Conservation (phyloP, 805 yeast genomes). For the Wickerhamomyces strasburgensis region DNA sequence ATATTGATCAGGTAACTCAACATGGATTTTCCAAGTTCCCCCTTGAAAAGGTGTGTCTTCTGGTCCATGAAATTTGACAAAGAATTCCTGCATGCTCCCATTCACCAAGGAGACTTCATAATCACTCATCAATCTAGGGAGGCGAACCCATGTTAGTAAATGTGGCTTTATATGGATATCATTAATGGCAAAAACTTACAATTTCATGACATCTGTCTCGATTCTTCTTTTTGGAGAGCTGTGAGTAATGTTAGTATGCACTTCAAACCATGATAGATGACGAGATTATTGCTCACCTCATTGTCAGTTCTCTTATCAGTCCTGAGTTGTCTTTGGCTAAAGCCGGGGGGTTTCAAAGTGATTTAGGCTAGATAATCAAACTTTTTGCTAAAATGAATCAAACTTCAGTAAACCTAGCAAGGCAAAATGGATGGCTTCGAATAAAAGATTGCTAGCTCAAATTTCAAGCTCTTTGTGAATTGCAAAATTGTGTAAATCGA, state of each 20-base stretch:
- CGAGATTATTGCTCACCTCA: too few relatives aligned
- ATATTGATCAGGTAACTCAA: slow-evolving; percentile 90
- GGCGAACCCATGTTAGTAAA: background rate
- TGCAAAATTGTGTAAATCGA: too few relatives aligned
- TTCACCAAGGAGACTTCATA: slow-evolving; percentile 80
- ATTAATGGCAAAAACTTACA: slow-evolving; percentile 37
- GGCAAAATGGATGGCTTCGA: too few relatives aligned
- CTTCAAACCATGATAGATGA: too few relatives aligned
- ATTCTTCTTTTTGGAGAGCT: slow-evolving; percentile 43
- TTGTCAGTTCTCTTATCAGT: too few relatives aligned
- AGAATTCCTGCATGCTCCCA: slow-evolving; percentile 82
- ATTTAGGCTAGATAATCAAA: too few relatives aligned
- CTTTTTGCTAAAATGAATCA: too few relatives aligned
- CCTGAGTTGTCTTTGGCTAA: too few relatives aligned
- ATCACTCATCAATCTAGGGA: slow-evolving; percentile 83
- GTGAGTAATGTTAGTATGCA: slow-evolving; percentile 1
- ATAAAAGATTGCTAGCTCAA: too few relatives aligned
- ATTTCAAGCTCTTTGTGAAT: too few relatives aligned
- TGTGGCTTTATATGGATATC: background rate
- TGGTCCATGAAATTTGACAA: slow-evolving; percentile 84
- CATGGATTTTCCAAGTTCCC: slow-evolving; percentile 87
- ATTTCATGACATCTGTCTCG: slow-evolving; percentile 93
- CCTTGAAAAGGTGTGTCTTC: slow-evolving; percentile 81
- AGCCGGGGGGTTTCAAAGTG: too few relatives aligned
- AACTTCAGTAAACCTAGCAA: too few relatives aligned